Evolutionary conservation across 202 grass and related monocot genomes (phyloP), one percentile per base, ranked within the genome.

Genomic region (Setaria viridis): DNA sequence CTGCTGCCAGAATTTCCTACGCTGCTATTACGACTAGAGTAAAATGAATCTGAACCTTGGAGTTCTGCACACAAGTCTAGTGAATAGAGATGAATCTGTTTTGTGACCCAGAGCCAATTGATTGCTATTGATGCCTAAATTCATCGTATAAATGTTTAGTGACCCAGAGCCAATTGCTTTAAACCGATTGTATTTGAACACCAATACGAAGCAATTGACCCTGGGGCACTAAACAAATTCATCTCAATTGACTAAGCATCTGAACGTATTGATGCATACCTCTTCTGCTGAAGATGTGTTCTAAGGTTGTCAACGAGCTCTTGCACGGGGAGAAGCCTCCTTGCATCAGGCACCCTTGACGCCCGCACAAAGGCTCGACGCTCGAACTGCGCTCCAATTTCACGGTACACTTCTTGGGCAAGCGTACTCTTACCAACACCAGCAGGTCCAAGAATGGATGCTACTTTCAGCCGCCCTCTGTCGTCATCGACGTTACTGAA

Each of bases 351-450:
- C 20, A 70, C 42, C 42, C 20, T 70, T 70, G 67, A 70, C 11
- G 67, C 67, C 67, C 67, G 19, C 9, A 46, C 67, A 47, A 70
- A 70, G 20, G 67, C 67, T 70, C 67, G 41, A 1, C 41, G 42
- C 9, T 70, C 67, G 41, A 70, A 70, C 67, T 70, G 67, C 42
- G 9, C 42, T 47, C 67, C 42, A 21, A 70, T 70, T 47, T 47
- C 41, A 47, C 67, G 67, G 4, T 46, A 70, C 41, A 47, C 20
- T 45, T 47, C 4, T 47, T 21, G 20, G n/a, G 67, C 67, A 12
- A 70, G 67, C 67, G 67, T 70, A 25, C 19, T 70, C 67, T 70
- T 70, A 13, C 67, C 67, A 70, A 70, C 67, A 7, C 67, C 67
- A 0, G 39, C 67, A 12, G 67, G 67, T 70, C 67, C 67, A 47